A percentile compares a stretch with the other conserved stretches of the same genome.
These are phyloP conservation scores for Begonia peltatifolia DNA, from an alignment of 306 rosid genomes.

Conservation along the genomic window DNA sequence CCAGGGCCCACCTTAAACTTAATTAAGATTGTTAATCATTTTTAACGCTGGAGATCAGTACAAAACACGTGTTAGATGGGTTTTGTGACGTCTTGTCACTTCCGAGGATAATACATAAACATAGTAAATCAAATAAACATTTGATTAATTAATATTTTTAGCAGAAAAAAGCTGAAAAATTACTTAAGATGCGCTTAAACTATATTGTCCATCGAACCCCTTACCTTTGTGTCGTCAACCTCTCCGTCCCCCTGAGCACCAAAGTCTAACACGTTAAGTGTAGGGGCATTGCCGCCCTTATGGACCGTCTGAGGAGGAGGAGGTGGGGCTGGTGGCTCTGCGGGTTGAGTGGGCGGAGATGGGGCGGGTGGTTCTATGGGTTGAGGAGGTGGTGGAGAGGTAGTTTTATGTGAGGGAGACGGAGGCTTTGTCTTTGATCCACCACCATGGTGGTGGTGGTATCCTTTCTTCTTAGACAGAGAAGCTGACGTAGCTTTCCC, in stretches of 20 bases:
- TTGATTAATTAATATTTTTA: too few relatives aligned
- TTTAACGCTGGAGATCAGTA: too few relatives aligned
- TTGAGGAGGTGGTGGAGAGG: slow-evolving; percentile 17
- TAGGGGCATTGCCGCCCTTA: slow-evolving; percentile 21
- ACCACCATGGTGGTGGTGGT: slow-evolving; percentile 29
- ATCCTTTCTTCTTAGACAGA: slow-evolving; percentile 52
- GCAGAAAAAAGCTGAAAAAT: too few relatives aligned
- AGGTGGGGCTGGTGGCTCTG: slow-evolving; percentile 5
- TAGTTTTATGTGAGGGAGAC: slow-evolving; percentile 11
- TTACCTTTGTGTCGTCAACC: slow-evolving; percentile 81
- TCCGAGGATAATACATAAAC: too few relatives aligned
- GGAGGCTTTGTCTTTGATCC: slow-evolving; percentile 53
- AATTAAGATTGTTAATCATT: too few relatives aligned
- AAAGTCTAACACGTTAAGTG: slow-evolving; percentile 59
- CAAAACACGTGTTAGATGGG: too few relatives aligned
- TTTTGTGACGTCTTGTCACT: too few relatives aligned
- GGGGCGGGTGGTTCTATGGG: slow-evolving; percentile 25
- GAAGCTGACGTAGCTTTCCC: slow-evolving; percentile 38
- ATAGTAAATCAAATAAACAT: too few relatives aligned
- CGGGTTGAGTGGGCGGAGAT: slow-evolving; percentile 13
- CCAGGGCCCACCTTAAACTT: slow-evolving; percentile 19
- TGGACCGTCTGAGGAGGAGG: slow-evolving; percentile 31
- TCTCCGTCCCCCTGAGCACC: slow-evolving; percentile 90
- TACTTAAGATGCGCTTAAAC: too few relatives aligned
- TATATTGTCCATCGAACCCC: background rate